These are phyloP conservation scores for Populus pruinosa DNA, from an alignment of 345 rosid genomes.

Conservation along the genomic window DNA sequence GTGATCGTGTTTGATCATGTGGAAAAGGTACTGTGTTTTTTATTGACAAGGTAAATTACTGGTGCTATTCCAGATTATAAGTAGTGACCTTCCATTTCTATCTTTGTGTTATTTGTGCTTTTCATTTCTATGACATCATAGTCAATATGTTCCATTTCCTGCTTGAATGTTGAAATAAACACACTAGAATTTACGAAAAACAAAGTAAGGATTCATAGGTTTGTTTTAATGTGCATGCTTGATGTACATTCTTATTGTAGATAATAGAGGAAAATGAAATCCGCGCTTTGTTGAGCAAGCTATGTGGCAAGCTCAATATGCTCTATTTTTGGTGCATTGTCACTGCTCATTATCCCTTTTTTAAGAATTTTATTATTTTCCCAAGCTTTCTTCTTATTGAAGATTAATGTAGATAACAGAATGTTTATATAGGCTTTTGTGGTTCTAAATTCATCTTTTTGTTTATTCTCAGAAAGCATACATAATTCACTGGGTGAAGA, in stretches of 20 bases:
- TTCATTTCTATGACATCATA: background rate
- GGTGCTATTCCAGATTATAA: background rate
- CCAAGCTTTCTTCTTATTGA: background rate
- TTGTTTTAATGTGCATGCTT: background rate
- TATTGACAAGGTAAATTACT: background rate
- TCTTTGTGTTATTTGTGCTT: background rate
- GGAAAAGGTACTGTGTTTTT: constrained; percentile 53
- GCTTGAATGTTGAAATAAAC: background rate
- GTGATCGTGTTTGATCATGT: constrained; percentile 86
- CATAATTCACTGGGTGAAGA: constrained; percentile 59
- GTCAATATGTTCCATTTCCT: background rate
- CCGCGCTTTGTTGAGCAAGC: too few relatives aligned
- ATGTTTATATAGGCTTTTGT: background rate
- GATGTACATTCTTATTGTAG: too few relatives aligned
- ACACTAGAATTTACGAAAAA: background rate
- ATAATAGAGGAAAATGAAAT: too few relatives aligned
- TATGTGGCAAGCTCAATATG: too few relatives aligned
- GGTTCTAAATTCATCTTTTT: background rate
- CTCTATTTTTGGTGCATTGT: background rate
- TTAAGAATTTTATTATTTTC: background rate
- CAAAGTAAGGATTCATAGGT: background rate
- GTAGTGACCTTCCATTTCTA: background rate
- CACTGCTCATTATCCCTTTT: background rate
- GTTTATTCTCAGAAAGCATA: constrained; percentile 41
- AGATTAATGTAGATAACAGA: background rate